phyloP scores from a whole-genome alignment of 306 rosid genomes.

The Inga oerstediana region DNA sequence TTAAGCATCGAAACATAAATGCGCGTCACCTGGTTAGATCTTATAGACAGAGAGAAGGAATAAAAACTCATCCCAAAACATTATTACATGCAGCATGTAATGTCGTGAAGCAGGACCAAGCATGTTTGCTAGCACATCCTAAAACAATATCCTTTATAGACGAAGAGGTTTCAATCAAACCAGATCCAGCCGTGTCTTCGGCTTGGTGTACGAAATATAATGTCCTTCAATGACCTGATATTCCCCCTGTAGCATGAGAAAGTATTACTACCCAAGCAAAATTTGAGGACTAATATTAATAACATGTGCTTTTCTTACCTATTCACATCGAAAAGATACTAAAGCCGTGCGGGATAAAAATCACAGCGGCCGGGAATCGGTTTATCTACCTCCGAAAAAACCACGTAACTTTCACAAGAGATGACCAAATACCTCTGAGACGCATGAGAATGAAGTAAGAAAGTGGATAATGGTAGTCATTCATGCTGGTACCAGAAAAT shows the following conservation, averaged over 20 bases:
- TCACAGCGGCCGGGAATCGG: background rate
- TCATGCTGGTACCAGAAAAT: background rate
- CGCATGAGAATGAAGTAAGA: constrained; percentile 1
- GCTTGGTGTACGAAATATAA: background rate
- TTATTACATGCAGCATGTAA: background rate
- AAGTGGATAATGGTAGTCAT: background rate
- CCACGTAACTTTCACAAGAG: background rate
- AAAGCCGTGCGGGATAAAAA: constrained; percentile 14
- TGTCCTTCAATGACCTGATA: background rate
- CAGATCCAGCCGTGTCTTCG: constrained; percentile 2
- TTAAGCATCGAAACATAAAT: constrained; percentile 15
- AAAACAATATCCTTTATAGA: background rate
- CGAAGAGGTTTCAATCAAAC: constrained; percentile 4
- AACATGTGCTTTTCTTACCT: background rate
- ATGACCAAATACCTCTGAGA: background rate
- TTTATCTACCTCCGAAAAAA: background rate
- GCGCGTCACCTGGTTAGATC: constrained; percentile 3
- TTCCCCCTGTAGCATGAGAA: background rate
- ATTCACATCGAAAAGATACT: constrained; percentile 20
- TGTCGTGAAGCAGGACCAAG: background rate
- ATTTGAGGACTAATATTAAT: background rate
- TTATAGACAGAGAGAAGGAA: constrained; percentile 15
- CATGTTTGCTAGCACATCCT: background rate
- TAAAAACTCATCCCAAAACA: background rate
- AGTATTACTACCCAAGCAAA: constrained; percentile 3